phyloP scores from a whole-genome alignment of 768 basidiomycete genomes.

The Russula earlei region DNA sequence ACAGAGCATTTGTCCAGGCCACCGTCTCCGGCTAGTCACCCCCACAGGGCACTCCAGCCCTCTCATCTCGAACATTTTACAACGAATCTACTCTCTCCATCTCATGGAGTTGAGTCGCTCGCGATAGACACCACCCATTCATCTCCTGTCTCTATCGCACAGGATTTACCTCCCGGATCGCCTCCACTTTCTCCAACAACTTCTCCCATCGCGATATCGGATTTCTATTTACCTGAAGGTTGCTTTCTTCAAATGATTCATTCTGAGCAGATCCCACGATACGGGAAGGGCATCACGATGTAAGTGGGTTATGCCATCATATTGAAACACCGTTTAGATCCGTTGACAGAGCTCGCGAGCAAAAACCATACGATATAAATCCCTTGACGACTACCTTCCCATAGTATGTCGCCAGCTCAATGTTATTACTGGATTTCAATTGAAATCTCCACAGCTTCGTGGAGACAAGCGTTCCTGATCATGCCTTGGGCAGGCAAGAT shows the following conservation, averaged over 20 bases:
- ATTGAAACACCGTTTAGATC: background rate
- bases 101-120: background rate
- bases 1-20: background rate
- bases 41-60: background rate
- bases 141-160: background rate
- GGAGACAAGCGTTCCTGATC: background rate
- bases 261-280: slow-evolving; percentile 6
- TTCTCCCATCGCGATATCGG: background rate
- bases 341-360: background rate
- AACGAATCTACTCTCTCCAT: background rate
- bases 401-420: background rate
- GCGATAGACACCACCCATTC: background rate
- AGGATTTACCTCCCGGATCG: background rate
- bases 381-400: background rate
- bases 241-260: background rate
- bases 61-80: background rate
- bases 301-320: background rate
- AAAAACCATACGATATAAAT: background rate
- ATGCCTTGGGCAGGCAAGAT: background rate
- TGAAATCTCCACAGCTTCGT: background rate
- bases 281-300: background rate
- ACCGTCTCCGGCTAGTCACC: background rate
- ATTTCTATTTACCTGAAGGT: background rate
- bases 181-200: background rate
- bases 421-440: background rate